Base-by-base conservation (phyloP, 1,284 basidiomycete species). In the Boletus semigastroideus region DNA sequence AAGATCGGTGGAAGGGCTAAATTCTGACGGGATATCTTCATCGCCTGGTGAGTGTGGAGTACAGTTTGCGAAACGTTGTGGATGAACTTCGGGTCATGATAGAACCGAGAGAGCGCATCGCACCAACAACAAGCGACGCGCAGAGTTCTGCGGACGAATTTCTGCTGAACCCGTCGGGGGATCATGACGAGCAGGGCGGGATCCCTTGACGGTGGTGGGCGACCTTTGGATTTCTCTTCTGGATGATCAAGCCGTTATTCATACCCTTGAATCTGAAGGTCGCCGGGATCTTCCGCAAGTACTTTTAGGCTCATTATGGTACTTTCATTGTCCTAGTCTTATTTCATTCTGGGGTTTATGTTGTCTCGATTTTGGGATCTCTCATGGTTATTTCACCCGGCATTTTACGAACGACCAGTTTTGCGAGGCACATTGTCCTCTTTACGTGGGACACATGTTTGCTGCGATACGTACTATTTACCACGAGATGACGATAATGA, bases 151-250 rank as follows among this genome's bases (percentile, higher is more conserved):
- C 42, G 9, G 50, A 39, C 13, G 65, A 57, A 19, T 43, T 48
- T 13, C 41, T 38, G 36, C n/a, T 53, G 43, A 48, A 47, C 31
- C 11, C 54, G 39, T 46, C 51, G 7, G 65, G 47, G 46, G 52
- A 52, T n/a, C 50, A 55, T 11, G 28, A 57, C 25, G 63, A 55
- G 44, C 51, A 49, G 20, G 54, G 47, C 42, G 55, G 53, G 51
- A 55, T 39, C 51, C 62, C 60, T 42, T 82, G 80, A 82, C 76
- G 78, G 74, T 76, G 71, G 71, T 76, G 80, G 80, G 80, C 79
- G 77, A 74, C 78, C 72, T 73, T 82, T 63, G 73, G 79, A 72
- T 63, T 66, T 56, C 63, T 78, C 54, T 73, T 74, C 61, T 74
- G 75, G 73, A 67, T 76, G 59, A 70, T 72, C 56, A 63, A 77